A percentile compares a stretch with the other conserved stretches of the same genome.
These are phyloP conservation scores for Exsudoporus floridanus DNA, from an alignment of 1,284 basidiomycete species.

Conservation along the genomic window DNA sequence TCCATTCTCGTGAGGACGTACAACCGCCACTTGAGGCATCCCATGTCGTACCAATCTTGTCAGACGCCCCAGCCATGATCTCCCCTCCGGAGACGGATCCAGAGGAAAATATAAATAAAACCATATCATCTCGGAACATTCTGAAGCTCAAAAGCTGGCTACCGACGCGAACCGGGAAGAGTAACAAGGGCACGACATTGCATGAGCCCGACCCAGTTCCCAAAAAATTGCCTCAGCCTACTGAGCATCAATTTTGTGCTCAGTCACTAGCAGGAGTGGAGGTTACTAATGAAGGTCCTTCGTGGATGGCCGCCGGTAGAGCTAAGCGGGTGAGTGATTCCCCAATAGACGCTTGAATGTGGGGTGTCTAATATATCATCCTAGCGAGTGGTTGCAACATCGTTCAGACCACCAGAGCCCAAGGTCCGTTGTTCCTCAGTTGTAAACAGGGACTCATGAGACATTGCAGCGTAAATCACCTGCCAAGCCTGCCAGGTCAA, in stretches of 20 bases:
- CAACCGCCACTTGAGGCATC: too few relatives aligned
- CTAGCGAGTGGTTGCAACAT: neutral
- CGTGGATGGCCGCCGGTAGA: neutral
- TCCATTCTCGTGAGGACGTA: neutral
- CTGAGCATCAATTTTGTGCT: neutral
- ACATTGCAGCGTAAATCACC: neutral
- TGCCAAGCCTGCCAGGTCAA: neutral
- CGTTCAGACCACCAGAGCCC: too few relatives aligned
- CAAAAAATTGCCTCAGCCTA: accelerated
- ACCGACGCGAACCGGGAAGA: neutral
- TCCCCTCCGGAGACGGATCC: neutral
- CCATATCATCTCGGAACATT: neutral
- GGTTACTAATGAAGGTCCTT: neutral
- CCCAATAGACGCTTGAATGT: neutral
- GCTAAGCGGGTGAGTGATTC: neutral
- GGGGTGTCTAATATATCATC: neutral
- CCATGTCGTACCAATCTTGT: too few relatives aligned
- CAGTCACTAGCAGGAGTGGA: neutral
- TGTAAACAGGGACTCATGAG: neutral
- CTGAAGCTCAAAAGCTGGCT: neutral
- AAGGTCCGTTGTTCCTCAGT: neutral
- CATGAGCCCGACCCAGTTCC: neutral
- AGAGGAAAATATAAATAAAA: too few relatives aligned
- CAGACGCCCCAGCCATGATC: neutral
- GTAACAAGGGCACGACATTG: neutral